These are phyloP conservation scores for Kalmusia sp. DNA, from an alignment of 2,329 filamentous ascomycete genomes.

Conservation along the genomic window DNA sequence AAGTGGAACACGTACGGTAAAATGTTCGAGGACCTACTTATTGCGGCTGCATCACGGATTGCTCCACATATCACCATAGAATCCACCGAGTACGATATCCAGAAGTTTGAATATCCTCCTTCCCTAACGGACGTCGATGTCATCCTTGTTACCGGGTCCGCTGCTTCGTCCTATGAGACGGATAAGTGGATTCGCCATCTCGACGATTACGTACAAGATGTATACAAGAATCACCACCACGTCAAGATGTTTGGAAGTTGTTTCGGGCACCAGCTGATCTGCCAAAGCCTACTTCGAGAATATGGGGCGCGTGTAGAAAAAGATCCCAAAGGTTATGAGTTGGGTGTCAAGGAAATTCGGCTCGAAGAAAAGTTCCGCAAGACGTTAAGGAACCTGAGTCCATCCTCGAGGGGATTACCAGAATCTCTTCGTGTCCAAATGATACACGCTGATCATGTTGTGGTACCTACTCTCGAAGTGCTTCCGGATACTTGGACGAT, in stretches of 20 bases:
- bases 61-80: slow-evolving; percentile 21
- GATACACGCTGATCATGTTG: slow-evolving; percentile 46
- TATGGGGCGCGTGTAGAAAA: slow-evolving; percentile 34
- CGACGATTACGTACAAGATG: slow-evolving; percentile 35
- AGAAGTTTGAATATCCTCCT: slow-evolving; percentile 44
- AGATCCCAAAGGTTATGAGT: slow-evolving; percentile 34
- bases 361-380: slow-evolving; percentile 24
- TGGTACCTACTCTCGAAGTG: slow-evolving; percentile 18
- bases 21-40: slow-evolving; percentile 37
- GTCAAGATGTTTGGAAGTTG: slow-evolving; percentile 54
- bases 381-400: neutral
- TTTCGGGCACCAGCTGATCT: slow-evolving; percentile 54
- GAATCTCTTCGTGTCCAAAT: slow-evolving; percentile 44
- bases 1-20: slow-evolving; percentile 33
- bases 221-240: slow-evolving; percentile 36
- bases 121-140: slow-evolving; percentile 41
- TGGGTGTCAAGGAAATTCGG: slow-evolving; percentile 32
- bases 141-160: slow-evolving; percentile 51
- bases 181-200: slow-evolving; percentile 33
- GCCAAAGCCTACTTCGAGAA: slow-evolving; percentile 44
- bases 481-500: slow-evolving; percentile 29
- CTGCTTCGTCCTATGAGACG: slow-evolving; percentile 38
- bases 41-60: slow-evolving; percentile 21
- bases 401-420: neutral
- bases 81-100: slow-evolving; percentile 46